Conservation (phyloP, 176 grass and related monocot species). For the Carex myosuroides region DNA sequence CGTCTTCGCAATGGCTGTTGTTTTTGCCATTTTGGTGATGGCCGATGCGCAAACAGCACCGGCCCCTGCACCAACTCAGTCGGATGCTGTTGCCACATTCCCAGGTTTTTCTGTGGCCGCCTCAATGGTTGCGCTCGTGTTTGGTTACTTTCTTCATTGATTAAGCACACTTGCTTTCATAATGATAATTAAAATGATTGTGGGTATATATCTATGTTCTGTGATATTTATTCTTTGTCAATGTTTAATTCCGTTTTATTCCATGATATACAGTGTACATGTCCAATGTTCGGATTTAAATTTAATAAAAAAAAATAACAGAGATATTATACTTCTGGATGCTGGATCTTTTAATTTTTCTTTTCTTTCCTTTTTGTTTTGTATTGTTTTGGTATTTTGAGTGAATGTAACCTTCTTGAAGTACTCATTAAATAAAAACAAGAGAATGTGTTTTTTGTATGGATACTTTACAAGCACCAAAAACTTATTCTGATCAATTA, state of each 20-base stretch:
- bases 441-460: background rate
- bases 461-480: background rate
- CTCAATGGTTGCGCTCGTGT: background rate
- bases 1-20: background rate
- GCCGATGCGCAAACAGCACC: background rate
- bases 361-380: no score
- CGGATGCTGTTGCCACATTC: background rate
- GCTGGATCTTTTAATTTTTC: no score
- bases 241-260: background rate
- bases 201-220: background rate
- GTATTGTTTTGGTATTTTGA: no score
- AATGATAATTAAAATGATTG: background rate
- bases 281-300: no score
- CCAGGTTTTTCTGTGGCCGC: background rate
- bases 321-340: no score
- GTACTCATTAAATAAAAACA: no score
- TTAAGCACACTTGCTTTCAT: background rate
- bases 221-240: background rate
- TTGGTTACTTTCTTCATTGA: background rate
- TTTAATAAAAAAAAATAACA: no score
- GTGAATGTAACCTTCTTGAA: no score
- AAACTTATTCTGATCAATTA: background rate
- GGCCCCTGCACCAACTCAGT: background rate
- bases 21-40: background rate
- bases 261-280: background rate